Base-by-base conservation (phyloP, 495 filamentous ascomycete species). In the Annulohypoxylon moriforme region DNA sequence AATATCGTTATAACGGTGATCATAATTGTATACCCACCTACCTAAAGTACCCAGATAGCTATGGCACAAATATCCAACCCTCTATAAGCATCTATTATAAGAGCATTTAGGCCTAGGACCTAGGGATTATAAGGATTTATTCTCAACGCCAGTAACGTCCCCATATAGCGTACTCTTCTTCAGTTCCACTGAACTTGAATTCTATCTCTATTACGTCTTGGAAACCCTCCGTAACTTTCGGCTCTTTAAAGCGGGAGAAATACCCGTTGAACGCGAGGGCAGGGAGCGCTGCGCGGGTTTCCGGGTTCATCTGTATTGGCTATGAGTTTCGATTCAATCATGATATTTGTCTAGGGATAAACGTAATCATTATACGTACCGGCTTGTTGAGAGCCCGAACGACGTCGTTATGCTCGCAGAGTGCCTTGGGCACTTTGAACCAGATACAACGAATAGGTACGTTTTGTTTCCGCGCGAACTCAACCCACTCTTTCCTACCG, bases 321-420 rank as follows among this genome's bases (percentile, higher is more conserved):
- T 10, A 14, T 55, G 1, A 33, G 52, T 33, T 27, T 8, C n/a
- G n/a, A 20, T 18, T 31, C 2, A 8, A 55, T 5, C 3, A 18
- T 27, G 10, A 55, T 10, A n/a, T 10, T 22, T 4, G 8, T 22
- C 7, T 10, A 22, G 42, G 8, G 16, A 5, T 10, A 46, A 60
- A 18, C 10, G 25, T 38, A 50, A 14, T 66, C 53, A 36, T 76
- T 74, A 10, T 71, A 80, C 85, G 73, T 63, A 86, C 78, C 27
- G 72, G 61, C 25, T 84, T 81, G 68, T 93, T 93, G 57, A 95
- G 81, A 0, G 93, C 89, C 71, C 96, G 87, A 31, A 96, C 93
- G 0, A 89, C 89, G 75, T 96, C 92, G 75, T 99, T 98, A 79
- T 99, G 96, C 76, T 92, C 87, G 80, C 94, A 97, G 4, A 98